Evolutionary conservation across 2,329 filamentous ascomycete genomes (phyloP), one percentile per base, ranked within the genome.

Genomic region (Scedosporium dehoogii): DNA sequence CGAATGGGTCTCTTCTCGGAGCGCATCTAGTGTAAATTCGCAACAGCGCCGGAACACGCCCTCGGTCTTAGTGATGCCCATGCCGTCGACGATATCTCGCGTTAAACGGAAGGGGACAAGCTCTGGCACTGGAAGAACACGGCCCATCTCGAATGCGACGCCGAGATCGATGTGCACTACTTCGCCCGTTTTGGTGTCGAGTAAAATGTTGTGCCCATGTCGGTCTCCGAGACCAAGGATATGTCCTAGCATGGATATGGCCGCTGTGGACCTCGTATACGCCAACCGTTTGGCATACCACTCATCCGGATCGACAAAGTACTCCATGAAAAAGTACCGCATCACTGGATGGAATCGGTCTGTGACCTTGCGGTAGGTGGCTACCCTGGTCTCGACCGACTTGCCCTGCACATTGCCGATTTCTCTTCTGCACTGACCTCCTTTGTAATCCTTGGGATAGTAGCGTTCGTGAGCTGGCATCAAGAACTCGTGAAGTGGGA

Each of bases 31-130:
- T 0, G 92, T 97, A 72, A 97, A 97, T 72, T 99, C 96, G 73
- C 94, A 99, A 75, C 93, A 97, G n/a, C 96, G 86, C 6, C 94
- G 85, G 78, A 97, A 99, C 0, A 97, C 92, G 3, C 94, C 94
- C 73, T 99, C 96, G 0, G 92, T 96, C 69, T 90, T 91, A 2
- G 91, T 96, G 67, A 96, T 89, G 29, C 94, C 94, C 90, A 99
- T 97, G 27, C 91, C 96, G 71, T 99, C 96, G 4, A 97, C 90
- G 61, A 99, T 87, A 69, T 99, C 94, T 61, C 94, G 84, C 9
- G 94, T 97, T 61, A 99, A 78, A 0, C 94, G 86, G 79, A 99
- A 99, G 0, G 94, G 96, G 0, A 99, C 94, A 2, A 96, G 85
- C 76, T 99, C 96, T 0, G 94, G 96, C 0, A 99, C 89, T 0